These are phyloP conservation scores for Sporothrix globosa DNA, from an alignment of 2,329 filamentous ascomycete genomes.

Conservation along the genomic window DNA sequence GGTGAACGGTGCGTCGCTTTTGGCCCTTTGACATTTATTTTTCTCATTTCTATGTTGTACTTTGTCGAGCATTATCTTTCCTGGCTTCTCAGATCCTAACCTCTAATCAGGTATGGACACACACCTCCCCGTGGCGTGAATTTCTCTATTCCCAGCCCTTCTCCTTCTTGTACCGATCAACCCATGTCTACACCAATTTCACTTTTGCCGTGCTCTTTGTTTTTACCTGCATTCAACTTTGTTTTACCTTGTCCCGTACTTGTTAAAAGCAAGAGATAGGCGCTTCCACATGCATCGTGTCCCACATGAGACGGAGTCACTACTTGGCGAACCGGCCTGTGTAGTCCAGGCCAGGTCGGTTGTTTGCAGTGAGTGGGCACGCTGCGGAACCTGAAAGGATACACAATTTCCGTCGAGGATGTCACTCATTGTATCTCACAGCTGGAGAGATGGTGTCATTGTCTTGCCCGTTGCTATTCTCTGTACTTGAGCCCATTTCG, in stretches of 20 bases:
- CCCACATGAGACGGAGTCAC: neutral
- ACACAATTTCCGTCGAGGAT: neutral
- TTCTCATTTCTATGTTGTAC: neutral
- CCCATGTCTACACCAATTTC: neutral
- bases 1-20: neutral
- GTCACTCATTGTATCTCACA: neutral
- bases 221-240: neutral
- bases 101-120: constrained; percentile 9
- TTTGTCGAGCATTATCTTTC: neutral
- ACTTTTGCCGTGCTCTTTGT: neutral
- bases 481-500: neutral
- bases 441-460: neutral
- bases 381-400: neutral
- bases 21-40: neutral
- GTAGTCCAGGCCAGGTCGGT: neutral
- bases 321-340: neutral
- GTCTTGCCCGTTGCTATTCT: neutral
- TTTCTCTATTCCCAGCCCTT: neutral
- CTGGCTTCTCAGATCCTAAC: neutral
- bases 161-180: neutral
- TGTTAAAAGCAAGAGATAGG: neutral
- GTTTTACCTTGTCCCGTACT: neutral
- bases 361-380: neutral
- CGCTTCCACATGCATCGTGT: neutral
- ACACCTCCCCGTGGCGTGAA: neutral